Conservation (phyloP, 1,139 yeast genomes). For the Yamadazyma mexicana region DNA sequence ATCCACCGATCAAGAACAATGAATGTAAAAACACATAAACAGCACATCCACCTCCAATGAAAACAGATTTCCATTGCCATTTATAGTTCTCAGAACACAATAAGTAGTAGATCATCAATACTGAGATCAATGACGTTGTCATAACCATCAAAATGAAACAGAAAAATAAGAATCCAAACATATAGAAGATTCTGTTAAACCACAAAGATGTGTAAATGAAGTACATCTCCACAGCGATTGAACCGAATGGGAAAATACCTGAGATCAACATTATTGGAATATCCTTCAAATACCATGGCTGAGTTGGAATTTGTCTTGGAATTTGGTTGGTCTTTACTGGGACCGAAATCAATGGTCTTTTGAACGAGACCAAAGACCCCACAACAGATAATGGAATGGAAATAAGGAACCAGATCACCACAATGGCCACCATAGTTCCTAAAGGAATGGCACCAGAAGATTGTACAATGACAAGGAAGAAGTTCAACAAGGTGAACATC, state of each 20-base stretch:
- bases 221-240: conserved; percentile 92
- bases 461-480: conserved; percentile 72
- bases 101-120: conserved; percentile 79
- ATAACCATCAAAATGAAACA: conserved; percentile 79
- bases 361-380: conserved; percentile 79
- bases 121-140: conserved; percentile 80
- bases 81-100: conserved; percentile 89
- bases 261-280: conserved; percentile 70
- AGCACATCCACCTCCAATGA: conserved; percentile 88
- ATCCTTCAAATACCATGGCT: conserved; percentile 79
- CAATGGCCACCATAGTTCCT: conserved; percentile 82
- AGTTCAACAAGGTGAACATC: conserved; percentile 68
- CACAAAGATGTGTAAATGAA: conserved; percentile 85
- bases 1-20: conserved; percentile 66
- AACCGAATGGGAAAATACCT: conserved; percentile 93
- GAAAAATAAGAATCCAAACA: conserved; percentile 95
- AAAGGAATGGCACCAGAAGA: conserved; percentile 96
- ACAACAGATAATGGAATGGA: conserved; percentile 81
- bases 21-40: conserved; percentile 84
- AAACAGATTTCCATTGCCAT: conserved; percentile 96
- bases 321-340: conserved; percentile 93
- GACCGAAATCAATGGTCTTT: conserved; percentile 53
- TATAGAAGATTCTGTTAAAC: conserved; percentile 92
- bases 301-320: conserved; percentile 92
- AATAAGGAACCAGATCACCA: conserved; percentile 80